Percentiles rank a stretch among this genome's conserved stretches.
phyloP scores from a whole-genome alignment of 176 grass and related monocot genomes.

The Pontederia paniculata region DNA sequence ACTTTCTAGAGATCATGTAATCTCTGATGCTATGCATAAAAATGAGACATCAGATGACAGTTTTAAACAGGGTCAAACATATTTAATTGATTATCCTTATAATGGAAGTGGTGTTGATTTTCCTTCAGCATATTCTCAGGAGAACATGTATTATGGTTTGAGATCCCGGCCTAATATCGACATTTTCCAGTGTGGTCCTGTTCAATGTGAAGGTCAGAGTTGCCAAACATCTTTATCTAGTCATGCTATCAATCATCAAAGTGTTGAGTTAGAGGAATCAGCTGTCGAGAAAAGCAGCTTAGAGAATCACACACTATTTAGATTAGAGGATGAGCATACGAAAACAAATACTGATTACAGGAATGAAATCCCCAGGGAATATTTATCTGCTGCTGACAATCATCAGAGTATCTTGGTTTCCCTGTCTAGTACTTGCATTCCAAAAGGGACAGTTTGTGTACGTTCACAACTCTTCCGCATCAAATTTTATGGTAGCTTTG shows the following conservation, averaged over 20 bases:
- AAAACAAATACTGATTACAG: constrained; percentile 19
- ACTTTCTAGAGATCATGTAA: constrained; percentile 24
- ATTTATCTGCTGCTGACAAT: constrained; percentile 48
- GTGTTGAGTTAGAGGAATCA: constrained; percentile 15
- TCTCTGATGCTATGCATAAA: neutral
- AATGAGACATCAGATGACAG: neutral
- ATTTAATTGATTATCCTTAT: constrained; percentile 10
- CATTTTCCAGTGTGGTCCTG: neutral
- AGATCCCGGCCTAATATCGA: neutral
- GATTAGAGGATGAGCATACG: constrained; percentile 55
- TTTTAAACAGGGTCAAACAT: neutral
- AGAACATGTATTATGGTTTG: constrained; percentile 2
- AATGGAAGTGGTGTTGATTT: constrained; percentile 9
- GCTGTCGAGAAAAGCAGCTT: constrained; percentile 29
- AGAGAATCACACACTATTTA: constrained; percentile 26
- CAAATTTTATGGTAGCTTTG: constrained; percentile 82
- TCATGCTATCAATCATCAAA: constrained; percentile 10
- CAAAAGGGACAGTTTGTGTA: constrained; percentile 53
- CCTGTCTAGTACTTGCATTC: constrained; percentile 54
- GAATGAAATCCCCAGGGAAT: constrained; percentile 31
- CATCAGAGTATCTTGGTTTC: constrained; percentile 85
- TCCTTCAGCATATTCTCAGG: constrained; percentile 17
- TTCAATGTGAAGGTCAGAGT: neutral
- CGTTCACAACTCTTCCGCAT: constrained; percentile 57
- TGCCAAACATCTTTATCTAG: neutral